Evolutionary conservation across 225 moss, liverwort and hornwort genomes (phyloP).

Genomic region (Bryum argenteum): DNA sequence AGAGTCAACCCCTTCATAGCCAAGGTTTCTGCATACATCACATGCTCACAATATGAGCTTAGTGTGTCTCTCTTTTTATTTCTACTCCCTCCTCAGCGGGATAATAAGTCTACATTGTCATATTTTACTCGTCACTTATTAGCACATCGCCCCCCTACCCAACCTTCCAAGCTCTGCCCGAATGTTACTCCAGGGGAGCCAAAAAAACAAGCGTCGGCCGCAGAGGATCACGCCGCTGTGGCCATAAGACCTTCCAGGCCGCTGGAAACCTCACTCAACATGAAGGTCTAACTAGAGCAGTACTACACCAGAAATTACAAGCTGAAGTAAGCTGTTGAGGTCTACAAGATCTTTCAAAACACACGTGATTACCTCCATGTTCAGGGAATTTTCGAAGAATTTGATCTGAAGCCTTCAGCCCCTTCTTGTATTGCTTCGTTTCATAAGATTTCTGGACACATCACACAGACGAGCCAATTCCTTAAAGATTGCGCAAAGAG

Average conservation of each 20-base stretch:
- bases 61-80: no score
- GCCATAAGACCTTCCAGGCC: no score
- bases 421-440: slow-evolving; percentile 99
- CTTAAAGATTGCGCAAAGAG: slow-evolving; percentile 21
- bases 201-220: no score
- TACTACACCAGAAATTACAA: slow-evolving; percentile 14
- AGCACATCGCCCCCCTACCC: no score
- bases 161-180: no score
- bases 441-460: slow-evolving; percentile 88
- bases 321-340: neutral
- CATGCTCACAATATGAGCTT: slow-evolving; percentile 18
- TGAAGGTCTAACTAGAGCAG: neutral
- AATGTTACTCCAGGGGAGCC: no score
- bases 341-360: slow-evolving; percentile 1
- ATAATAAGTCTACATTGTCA: no score
- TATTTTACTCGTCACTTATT: no score
- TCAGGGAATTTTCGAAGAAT: slow-evolving; percentile 93
- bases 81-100: no score
- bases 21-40: slow-evolving; percentile 71
- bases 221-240: no score
- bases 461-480: slow-evolving; percentile 13
- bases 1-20: slow-evolving; percentile 99
- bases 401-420: slow-evolving; percentile 93
- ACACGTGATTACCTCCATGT: slow-evolving; percentile 73
- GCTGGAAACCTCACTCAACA: neutral